Percentiles rank a stretch among this genome's conserved stretches.
These are phyloP conservation scores for Oryza nivara DNA, from an alignment of 176 grass and related monocot genomes.

Conservation along the genomic window DNA sequence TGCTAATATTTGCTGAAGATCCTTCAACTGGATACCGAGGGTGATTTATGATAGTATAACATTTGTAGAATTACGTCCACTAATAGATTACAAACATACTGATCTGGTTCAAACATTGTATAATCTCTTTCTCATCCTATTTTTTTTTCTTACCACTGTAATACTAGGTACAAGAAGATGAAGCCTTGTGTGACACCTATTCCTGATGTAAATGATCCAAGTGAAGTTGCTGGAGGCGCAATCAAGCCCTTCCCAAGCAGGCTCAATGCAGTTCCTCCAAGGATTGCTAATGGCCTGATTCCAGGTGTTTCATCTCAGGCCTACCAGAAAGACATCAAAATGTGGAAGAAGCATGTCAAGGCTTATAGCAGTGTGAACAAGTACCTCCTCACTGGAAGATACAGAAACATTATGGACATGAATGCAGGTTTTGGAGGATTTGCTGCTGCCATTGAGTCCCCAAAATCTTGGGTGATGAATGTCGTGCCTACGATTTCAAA, in stretches of 20 bases:
- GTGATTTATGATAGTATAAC: neutral
- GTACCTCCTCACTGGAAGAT: constrained; percentile 70
- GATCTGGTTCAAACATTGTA: neutral
- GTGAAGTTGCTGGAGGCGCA: constrained; percentile 72
- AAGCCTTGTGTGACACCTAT: constrained; percentile 79
- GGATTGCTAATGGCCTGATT: constrained; percentile 67
- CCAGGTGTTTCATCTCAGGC: constrained; percentile 63
- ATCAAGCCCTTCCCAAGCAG: constrained; percentile 77
- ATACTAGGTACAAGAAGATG: constrained; percentile 78
- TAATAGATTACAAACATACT: neutral
- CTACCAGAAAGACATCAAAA: constrained; percentile 71
- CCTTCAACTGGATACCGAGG: neutral
- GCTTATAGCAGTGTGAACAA: constrained; percentile 84
- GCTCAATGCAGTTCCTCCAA: constrained; percentile 80
- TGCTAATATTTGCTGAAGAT: neutral
- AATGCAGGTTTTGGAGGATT: constrained; percentile 81
- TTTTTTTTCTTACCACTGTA: constrained; percentile 1
- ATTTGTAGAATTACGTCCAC: neutral
- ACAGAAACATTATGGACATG: constrained; percentile 97
- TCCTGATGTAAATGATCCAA: constrained; percentile 64
- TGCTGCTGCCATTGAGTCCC: constrained; percentile 72
- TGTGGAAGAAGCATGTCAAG: constrained; percentile 85
- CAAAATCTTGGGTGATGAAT: constrained; percentile 92
- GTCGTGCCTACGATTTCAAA: constrained; percentile 68
- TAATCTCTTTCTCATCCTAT: neutral